Conservation (phyloP, 2,329 filamentous ascomycete species). For the Zasmidium angulare region DNA sequence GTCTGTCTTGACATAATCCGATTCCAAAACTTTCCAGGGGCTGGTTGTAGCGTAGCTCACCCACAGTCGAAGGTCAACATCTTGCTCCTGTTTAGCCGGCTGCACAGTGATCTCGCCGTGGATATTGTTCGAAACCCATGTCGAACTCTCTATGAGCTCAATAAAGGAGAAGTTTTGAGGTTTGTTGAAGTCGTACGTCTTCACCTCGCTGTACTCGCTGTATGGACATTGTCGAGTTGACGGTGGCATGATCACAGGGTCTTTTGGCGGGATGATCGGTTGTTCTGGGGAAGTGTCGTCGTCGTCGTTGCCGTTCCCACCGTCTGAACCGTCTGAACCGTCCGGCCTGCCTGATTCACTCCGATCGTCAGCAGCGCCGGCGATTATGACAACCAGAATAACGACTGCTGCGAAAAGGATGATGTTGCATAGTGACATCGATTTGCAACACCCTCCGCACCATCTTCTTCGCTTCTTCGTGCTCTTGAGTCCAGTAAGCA, state of each 20-base stretch:
- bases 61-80: constrained; percentile 36
- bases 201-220: constrained; percentile 12
- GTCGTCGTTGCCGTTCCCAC: not conserved
- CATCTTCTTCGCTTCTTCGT: not conserved
- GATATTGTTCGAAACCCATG: constrained; percentile 27
- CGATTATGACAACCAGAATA: constrained; percentile 6
- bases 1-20: constrained; percentile 30
- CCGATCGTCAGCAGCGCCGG: not conserved
- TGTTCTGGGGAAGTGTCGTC: not conserved
- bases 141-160: constrained; percentile 28
- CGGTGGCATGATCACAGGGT: constrained; percentile 1
- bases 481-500: constrained; percentile 8
- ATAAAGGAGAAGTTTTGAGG: constrained; percentile 26
- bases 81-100: constrained; percentile 36
- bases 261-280: not conserved
- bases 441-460: constrained; percentile 8
- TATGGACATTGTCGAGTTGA: constrained; percentile 13
- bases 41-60: constrained; percentile 40
- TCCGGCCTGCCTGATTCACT: constrained; percentile 2
- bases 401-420: constrained; percentile 13
- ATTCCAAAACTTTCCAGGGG: constrained; percentile 32
- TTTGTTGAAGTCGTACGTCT: constrained; percentile 15
- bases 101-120: constrained; percentile 41
- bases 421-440: constrained; percentile 14
- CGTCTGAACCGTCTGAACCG: constrained; percentile 1